Conservation (phyloP, 257 asterid genomes). For the Solanum piurae region DNA sequence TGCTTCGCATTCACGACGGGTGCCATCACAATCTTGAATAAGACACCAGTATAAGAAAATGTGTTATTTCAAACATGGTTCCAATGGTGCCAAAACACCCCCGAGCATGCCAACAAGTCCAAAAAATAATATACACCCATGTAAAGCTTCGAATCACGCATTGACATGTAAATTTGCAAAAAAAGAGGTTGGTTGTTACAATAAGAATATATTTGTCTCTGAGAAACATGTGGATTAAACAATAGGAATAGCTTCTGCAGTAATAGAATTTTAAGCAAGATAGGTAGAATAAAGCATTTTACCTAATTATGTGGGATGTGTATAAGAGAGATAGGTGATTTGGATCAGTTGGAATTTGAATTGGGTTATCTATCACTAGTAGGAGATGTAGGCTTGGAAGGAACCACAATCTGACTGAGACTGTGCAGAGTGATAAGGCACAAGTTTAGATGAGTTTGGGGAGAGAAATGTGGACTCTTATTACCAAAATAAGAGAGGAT, state of each 20-base stretch:
- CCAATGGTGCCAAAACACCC: background rate
- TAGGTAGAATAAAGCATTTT: background rate
- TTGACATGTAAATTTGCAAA: background rate
- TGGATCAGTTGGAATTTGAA: background rate
- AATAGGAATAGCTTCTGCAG: background rate
- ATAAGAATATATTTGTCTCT: background rate
- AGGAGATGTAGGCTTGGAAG: background rate
- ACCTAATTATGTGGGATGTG: background rate
- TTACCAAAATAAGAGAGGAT: background rate
- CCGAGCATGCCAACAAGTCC: background rate
- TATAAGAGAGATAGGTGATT: background rate
- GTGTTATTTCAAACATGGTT: background rate
- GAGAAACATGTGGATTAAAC: background rate
- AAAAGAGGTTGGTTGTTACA: background rate
- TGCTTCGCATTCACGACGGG: background rate
- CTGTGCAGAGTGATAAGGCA: background rate
- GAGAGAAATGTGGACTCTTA: background rate
- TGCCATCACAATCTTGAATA: background rate
- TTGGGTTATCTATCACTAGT: background rate
- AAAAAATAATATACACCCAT: background rate
- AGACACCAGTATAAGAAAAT: background rate
- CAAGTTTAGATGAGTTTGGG: background rate
- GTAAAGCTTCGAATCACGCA: background rate
- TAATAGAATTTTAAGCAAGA: background rate
- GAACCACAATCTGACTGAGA: background rate